Evolutionary conservation across 768 basidiomycete species (phyloP), one percentile per base, ranked within the genome.

Genomic region (Candolleomyces efflorescens): DNA sequence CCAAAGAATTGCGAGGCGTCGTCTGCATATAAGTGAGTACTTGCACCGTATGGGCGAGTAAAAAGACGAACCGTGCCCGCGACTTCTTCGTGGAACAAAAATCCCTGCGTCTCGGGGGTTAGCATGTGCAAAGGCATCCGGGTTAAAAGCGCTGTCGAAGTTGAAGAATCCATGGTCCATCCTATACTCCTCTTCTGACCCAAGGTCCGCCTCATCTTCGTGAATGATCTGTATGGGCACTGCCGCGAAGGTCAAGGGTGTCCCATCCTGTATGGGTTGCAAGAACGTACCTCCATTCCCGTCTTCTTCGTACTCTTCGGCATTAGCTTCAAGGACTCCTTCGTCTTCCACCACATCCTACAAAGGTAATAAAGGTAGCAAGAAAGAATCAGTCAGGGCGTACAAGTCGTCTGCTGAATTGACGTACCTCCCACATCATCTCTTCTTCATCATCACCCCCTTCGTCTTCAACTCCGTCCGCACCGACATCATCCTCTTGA

Each of bases 1-100:
- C 88, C 88, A 62, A 90, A 88, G 32, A 89, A 74, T 39, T 83
- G 81, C 20, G 80, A 59, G 58, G 81, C 81, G 48, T 87, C 86
- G 32, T 82, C 81, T 54, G 64, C 76, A n/a, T 38, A 5, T 43
- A 13, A 20, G 13, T 20, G 5, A 81, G 56, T 51, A 20, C 24
- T 44, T 13, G 10, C 23, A 55, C 47, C 22, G 59, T 23, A n/a
- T 53, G 56, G 65, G 6, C 63, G 53, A 55, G 43, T 20, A 11
- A n/a, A 32, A 4, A 41, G 32, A 68, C 75, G 56, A 64, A 82
- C 82, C 78, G 55, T 69, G 64, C 41, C 71, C 67, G 48, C 82
- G 79, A 63, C 81, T 81, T 59, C 87, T 78, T n/a, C 84, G 78
- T 56, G 81, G 75, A 54, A 82, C 71, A 60, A 79, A 77, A 61